Conservation (phyloP, 2,329 filamentous ascomycete species). For the Arthrobotrys sinensis region DNA sequence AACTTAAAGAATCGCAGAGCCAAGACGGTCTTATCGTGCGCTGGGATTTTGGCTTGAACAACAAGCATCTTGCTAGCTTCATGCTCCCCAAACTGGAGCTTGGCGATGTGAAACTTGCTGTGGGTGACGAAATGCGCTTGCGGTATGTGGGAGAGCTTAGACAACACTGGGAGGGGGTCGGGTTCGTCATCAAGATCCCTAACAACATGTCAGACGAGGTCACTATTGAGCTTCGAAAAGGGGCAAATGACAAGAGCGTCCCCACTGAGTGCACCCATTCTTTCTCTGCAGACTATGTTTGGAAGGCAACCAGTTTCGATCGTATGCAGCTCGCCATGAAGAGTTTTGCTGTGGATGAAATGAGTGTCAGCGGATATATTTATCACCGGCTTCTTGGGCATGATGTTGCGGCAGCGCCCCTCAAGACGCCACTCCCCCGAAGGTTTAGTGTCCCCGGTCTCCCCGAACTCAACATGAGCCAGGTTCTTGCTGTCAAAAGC, state of each 20-base stretch:
- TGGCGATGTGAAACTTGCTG: conserved; percentile 96
- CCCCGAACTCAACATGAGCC: conserved; percentile 93
- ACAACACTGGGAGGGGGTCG: conserved; percentile 94
- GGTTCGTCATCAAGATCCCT: conserved; percentile 98
- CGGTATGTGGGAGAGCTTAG: conserved; percentile 96
- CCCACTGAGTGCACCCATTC: conserved; percentile 97
- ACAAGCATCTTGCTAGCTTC: conserved; percentile 96
- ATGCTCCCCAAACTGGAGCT: conserved; percentile 96
- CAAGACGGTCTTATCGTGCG: conserved; percentile 95
- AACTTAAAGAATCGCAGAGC: conserved; percentile 97
- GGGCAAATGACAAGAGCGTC: conserved; percentile 94
- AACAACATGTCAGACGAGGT: conserved; percentile 99
- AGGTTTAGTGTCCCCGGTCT: conserved; percentile 96
- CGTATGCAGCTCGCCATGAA: conserved; percentile 99
- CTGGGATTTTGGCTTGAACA: conserved; percentile 96
- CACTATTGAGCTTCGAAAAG: conserved; percentile 91
- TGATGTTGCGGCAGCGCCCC: conserved; percentile 91
- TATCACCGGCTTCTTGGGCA: conserved; percentile 97
- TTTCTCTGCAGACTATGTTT: conserved; percentile 98
- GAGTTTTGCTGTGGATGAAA: conserved; percentile 96
- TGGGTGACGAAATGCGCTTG: conserved; percentile 97
- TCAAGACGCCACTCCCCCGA: conserved; percentile 95
- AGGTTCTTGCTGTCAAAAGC: conserved; percentile 95
- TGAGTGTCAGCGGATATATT: conserved; percentile 98
- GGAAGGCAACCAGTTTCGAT: conserved; percentile 99